Conservation (phyloP, 176 grass and related monocot species). For the Cenchrus purpureus region DNA sequence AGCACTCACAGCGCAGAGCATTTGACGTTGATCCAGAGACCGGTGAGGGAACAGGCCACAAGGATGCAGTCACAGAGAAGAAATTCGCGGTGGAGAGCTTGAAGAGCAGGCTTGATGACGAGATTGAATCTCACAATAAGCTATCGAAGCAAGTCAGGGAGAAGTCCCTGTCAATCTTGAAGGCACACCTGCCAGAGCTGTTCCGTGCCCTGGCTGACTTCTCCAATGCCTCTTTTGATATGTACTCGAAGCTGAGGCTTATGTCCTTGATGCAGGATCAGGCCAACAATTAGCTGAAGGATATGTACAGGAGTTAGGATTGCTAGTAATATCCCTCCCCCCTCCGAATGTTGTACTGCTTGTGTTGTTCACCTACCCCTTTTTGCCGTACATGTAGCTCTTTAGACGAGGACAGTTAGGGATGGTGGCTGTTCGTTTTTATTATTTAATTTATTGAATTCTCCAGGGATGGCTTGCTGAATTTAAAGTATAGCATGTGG, state of each 20-base stretch:
- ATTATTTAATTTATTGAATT: constrained; percentile 34
- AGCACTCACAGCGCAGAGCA: constrained; percentile 56
- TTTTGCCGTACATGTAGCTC: constrained; percentile 40
- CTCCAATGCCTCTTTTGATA: constrained; percentile 54
- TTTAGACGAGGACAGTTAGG: constrained; percentile 39
- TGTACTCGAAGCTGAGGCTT: constrained; percentile 74
- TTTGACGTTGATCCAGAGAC: constrained; percentile 58
- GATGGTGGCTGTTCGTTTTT: constrained; percentile 8
- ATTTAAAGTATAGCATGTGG: neutral
- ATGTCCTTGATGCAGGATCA: constrained; percentile 64
- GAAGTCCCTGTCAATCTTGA: constrained; percentile 80
- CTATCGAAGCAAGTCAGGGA: constrained; percentile 89
- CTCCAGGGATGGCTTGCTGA: neutral
- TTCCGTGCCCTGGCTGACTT: constrained; percentile 84
- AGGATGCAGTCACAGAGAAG: constrained; percentile 72
- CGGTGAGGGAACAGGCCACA: constrained; percentile 49
- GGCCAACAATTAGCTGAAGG: constrained; percentile 45
- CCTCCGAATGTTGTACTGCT: constrained; percentile 32
- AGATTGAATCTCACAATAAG: constrained; percentile 61
- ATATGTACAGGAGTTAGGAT: constrained; percentile 54
- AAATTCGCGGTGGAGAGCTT: constrained; percentile 68
- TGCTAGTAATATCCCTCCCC: constrained; percentile 16
- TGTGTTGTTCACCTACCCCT: constrained; percentile 24
- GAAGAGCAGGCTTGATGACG: constrained; percentile 71
- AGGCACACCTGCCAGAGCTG: constrained; percentile 82